Base-by-base conservation (phyloP, 225 moss, liverwort and hornwort genomes). In the Sphagnum tenellum region DNA sequence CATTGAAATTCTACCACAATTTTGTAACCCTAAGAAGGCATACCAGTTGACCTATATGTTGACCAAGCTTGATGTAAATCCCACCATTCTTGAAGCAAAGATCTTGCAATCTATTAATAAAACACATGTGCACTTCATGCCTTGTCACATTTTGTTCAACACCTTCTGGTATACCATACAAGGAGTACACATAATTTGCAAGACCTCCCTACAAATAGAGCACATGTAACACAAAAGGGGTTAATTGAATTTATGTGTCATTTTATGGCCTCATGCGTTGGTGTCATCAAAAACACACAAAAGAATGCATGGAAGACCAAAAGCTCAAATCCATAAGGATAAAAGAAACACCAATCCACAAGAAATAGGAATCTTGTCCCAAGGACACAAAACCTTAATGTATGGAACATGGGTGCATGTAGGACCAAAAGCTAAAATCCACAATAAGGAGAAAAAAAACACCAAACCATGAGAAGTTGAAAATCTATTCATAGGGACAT, bases 1-100 rank as follows among this genome's bases (percentile, higher is more conserved):
- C 60, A 61, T 8, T 61, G 60, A 61, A 29, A 29, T 29, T 29
- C 29, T 29, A 29, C 29, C 29, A 29, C 29, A 29, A 29, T 29
- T 29, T 29, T 29, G 29, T 0, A 29, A 29, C 29, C 29, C 1
- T 29, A 29, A 29, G 29, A 29, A 29, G 29, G 29, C 81, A 5
- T 73, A 89, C 84, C 90, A 93, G 69, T 76, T 93, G 93, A 13
- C 88, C 86, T 69, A 94, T 70, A 71, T 94, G 93, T 59, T 94
- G 93, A 56, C 93, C 90, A 45, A 94, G 81, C 70, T 90, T 90
- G 67, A 94, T 94, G 64, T 94, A 90, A 67, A 90, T 86, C 12
- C 93, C 93, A 7, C 93, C 90, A 65, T 94, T 94, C 62, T 72
- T 86, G 62, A 94, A 94, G 62, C 88, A 90, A 55, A 94, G 66